Conservation (phyloP, 2,329 filamentous ascomycete genomes). For the Ophiocordyceps robertsii region DNA sequence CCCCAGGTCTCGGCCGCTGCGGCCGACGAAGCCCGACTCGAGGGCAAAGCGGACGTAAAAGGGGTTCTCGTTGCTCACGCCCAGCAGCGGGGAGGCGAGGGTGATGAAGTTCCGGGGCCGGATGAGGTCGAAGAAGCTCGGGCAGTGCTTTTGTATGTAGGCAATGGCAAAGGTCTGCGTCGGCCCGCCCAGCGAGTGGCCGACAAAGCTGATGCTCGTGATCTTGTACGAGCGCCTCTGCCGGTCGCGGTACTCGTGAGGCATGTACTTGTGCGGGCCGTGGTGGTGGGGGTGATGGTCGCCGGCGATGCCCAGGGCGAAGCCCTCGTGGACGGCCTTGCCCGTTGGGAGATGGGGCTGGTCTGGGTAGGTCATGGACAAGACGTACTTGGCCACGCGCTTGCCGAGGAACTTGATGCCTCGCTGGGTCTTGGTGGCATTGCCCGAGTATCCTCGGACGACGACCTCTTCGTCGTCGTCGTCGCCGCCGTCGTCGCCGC, state of each 20-base stretch:
- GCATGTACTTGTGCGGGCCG: constrained; percentile 40
- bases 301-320: constrained; percentile 22
- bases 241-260: constrained; percentile 37
- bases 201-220: constrained; percentile 90
- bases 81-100: constrained; percentile 76
- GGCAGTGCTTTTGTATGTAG: constrained; percentile 93
- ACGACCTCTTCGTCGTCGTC: constrained; percentile 75
- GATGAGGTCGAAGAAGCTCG: constrained; percentile 76
- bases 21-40: constrained; percentile 86
- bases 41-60: constrained; percentile 94
- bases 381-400: constrained; percentile 77
- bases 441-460: constrained; percentile 79
- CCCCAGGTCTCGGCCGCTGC: constrained; percentile 88
- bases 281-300: constrained; percentile 24
- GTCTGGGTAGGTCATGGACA: constrained; percentile 85
- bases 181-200: constrained; percentile 79
- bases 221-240: constrained; percentile 58
- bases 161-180: constrained; percentile 87
- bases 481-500: constrained; percentile 31
- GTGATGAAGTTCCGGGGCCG: constrained; percentile 83
- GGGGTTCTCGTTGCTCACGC: constrained; percentile 93
- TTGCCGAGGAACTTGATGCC: constrained; percentile 97
- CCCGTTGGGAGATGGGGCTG: constrained; percentile 67
- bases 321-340: constrained; percentile 33
- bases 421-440: constrained; percentile 80